Evolutionary conservation across 805 yeast genomes (phyloP), one percentile per base, ranked within the genome.

Genomic region (Kluyveromyces dobzhanskii): DNA sequence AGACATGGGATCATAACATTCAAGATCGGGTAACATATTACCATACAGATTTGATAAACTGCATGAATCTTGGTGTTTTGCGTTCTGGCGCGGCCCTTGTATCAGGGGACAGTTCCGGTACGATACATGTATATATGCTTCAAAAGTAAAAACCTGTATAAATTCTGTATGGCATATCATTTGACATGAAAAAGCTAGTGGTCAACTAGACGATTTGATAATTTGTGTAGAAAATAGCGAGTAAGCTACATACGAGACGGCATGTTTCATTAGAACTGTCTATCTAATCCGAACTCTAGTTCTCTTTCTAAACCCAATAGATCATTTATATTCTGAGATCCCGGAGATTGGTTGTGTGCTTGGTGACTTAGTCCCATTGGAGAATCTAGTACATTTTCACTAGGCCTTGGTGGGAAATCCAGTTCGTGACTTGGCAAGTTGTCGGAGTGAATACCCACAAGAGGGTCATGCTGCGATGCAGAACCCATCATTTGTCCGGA

Each of bases 201-300:
- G n/a, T n/a, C n/a, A n/a, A n/a, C n/a, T n/a, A n/a, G n/a, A n/a
- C n/a, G n/a, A n/a, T n/a, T n/a, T n/a, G n/a, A n/a, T n/a, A 21
- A 21, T 21, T 21, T 21, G 9, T 21, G 24, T 21, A 6, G 8
- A 6, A 21, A 6, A 21, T 6, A 21, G 24, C 6, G 24, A 21
- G 24, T 21, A 21, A 21, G 24, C 24, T 21, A 21, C 9, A 21
- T 21, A 21, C 24, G 8, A 21, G 24, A 21, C 24, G 24, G 24
- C n/a, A n/a, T n/a, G n/a, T 21, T 21, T 21, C 24, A 17, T 26
- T 25, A 34, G 21, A 34, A 55, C 32, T 63, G 68, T 32, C 80
- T 72, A 57, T 80, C 86, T 32, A 80, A 56, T 2, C 86, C 86
- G 54, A 70, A 80, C 45, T 78, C 85, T 49, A 80, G 55, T 45